Evolutionary conservation across 768 basidiomycete species (phyloP), one percentile per base, ranked within the genome.

Genomic region (Lactifluus hygrophoroides): DNA sequence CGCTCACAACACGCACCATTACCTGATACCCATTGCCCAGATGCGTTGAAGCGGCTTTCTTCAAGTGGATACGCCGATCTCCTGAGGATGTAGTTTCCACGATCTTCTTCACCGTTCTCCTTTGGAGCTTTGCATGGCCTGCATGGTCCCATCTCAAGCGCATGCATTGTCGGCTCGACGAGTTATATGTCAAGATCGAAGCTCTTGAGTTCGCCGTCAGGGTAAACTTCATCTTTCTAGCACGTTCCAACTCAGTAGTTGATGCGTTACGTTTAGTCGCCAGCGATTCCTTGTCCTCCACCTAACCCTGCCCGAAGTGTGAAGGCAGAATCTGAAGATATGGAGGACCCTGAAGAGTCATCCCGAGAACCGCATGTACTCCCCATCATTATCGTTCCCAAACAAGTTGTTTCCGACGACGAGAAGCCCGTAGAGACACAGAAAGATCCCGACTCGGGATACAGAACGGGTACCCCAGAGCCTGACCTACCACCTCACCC

Each of bases 191-290:
- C 19, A 55, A 25, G 43, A 51, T 60, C 1, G 48, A 55, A 1
- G 43, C n/a, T 11, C 42, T 60, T 51, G 48, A 60, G 5, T 17
- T 40, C 19, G 50, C 59, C 35, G 21, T 51, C 37, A 28, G 28
- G 49, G 59, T 60, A 34, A 38, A 10, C 19, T 32, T 11, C 3
- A 9, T 40, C 25, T 19, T 23, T 7, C 1, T 17, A 3, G 5
- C n/a, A 16, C 51, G 25, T 5, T 32, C 32, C 28, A 17, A 27
- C 6, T 23, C 27, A 10, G 43, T 10, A 0, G 19, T 40, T 56
- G 35, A 60, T 5, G 3, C 21, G 14, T 16, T 43, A 13, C 14
- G 23, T 25, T 6, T 30, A 60, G 59, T 50, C 49, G 32, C 21
- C 10, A 3, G 2, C 21, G 21, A 13, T 5, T 19, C 5, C 21